Conservation (phyloP, 306 rosid genomes). For the Malus sylvestris region DNA sequence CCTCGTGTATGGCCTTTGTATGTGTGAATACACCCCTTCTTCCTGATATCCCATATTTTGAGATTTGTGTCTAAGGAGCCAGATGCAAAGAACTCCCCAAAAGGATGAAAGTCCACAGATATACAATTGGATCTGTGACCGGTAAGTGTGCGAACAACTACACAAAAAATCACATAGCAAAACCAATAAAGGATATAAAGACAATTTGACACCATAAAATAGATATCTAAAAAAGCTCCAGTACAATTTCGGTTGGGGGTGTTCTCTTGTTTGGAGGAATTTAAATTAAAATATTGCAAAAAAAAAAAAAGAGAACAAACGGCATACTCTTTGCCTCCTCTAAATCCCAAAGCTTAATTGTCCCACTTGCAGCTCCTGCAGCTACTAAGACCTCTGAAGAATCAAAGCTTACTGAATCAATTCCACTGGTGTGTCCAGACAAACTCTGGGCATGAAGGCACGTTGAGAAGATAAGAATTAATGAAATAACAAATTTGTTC, state of each 20-base stretch:
- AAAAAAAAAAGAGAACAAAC: conserved; percentile 13
- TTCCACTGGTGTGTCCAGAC: conserved; percentile 97
- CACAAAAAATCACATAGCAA: conserved; percentile 20
- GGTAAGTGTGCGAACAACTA: conserved; percentile 97
- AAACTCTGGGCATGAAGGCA: conserved; percentile 65
- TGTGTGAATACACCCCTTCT: conserved; percentile 98
- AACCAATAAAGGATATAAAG: not conserved
- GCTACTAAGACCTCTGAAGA: conserved; percentile 95
- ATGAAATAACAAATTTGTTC: not conserved
- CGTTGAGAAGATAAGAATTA: conserved; percentile 17
- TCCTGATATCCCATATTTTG: conserved; percentile 98
- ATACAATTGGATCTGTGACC: conserved; percentile 98
- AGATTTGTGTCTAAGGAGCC: conserved; percentile 96
- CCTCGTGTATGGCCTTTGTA: conserved; percentile 99
- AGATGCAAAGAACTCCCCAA: conserved; percentile 98
- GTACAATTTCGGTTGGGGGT: conserved; percentile 1
- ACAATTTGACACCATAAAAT: not conserved
- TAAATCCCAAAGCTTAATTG: conserved; percentile 97
- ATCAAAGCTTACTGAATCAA: conserved; percentile 95
- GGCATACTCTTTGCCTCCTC: conserved; percentile 96
- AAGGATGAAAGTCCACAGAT: conserved; percentile 96
- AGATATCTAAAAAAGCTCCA: not conserved
- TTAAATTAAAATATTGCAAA: conserved; percentile 18
- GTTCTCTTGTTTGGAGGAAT: not conserved
- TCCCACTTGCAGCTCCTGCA: conserved; percentile 99